A percentile compares a stretch with the other conserved stretches of the same genome.
These are phyloP conservation scores for Fragilaria radians DNA, from an alignment of 108 stramenopile genomes.

Conservation along the genomic window DNA sequence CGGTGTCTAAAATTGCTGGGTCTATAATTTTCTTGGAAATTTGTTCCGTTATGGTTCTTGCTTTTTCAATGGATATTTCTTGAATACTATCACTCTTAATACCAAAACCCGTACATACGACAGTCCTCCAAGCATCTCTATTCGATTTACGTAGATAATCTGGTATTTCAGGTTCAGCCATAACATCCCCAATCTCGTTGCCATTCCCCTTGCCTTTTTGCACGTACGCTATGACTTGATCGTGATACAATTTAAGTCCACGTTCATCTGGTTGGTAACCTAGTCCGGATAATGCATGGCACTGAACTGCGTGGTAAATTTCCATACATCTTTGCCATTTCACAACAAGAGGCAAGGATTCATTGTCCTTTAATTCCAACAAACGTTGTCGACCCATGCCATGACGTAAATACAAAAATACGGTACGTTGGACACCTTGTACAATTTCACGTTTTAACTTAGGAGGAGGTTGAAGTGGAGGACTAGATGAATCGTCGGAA, in stretches of 20 bases:
- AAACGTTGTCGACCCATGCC: conserved; percentile 55
- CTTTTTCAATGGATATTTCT: conserved; percentile 70
- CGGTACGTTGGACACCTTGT: conserved; percentile 43
- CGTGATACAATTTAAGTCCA: conserved; percentile 72
- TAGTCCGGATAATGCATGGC: conserved; percentile 60
- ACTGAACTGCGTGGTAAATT: conserved; percentile 62
- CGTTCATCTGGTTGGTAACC: conserved; percentile 67
- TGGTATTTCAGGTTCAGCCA: conserved; percentile 32
- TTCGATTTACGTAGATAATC: conserved; percentile 41
- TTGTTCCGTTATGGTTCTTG: conserved; percentile 74
- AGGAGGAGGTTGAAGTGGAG: conserved; percentile 2
- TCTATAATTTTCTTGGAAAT: conserved; percentile 65
- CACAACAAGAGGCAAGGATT: conserved; percentile 34
- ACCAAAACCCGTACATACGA: conserved; percentile 58
- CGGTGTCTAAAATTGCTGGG: conserved; percentile 48
- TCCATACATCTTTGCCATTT: conserved; percentile 88
- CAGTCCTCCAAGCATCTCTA: conserved; percentile 65
- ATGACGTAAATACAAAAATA: conserved; percentile 43
- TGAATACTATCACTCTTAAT: conserved; percentile 30
- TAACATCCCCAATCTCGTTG: neutral
- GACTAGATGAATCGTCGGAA: too few relatives aligned
- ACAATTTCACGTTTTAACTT: conserved; percentile 45
- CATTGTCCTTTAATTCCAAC: conserved; percentile 27
- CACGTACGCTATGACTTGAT: conserved; percentile 48
- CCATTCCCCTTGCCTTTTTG: too few relatives aligned